phyloP scores from a whole-genome alignment of 2,329 filamentous ascomycete species.

The Phialophora expanda region DNA sequence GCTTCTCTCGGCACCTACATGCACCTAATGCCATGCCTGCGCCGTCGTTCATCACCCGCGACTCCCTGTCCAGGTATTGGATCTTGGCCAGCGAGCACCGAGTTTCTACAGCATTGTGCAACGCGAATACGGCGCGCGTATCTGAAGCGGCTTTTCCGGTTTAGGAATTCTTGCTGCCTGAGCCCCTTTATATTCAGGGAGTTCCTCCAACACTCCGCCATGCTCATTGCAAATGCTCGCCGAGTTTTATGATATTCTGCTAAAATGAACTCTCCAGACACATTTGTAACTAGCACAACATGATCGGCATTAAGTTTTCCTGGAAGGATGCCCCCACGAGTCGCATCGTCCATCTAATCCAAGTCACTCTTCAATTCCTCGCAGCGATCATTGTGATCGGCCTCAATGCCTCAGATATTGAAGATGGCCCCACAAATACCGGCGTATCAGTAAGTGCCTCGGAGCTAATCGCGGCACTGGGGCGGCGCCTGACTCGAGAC shows the following conservation, averaged over 20 bases:
- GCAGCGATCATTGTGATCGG: constrained; percentile 14
- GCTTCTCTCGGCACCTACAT: neutral
- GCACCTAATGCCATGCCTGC: neutral
- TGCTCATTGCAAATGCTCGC: neutral
- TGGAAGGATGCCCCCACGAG: constrained; percentile 12
- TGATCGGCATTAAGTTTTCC: constrained; percentile 8
- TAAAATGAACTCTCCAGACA: neutral
- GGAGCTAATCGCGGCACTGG: neutral
- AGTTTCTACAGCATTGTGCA: neutral
- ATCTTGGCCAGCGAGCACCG: neutral
- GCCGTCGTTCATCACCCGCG: neutral
- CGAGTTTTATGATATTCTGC: neutral
- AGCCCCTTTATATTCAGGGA: neutral
- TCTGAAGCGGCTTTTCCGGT: neutral
- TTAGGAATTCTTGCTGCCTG: constrained; percentile 21
- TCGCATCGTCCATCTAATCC: constrained; percentile 12
- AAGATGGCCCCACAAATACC: constrained; percentile 3
- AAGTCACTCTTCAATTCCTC: constrained; percentile 10
- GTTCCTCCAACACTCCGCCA: neutral
- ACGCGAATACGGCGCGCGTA: neutral
- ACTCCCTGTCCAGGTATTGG: neutral
- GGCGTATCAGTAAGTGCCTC: constrained; percentile 13
- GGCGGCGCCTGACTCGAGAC: neutral
- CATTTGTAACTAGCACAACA: constrained; percentile 1
- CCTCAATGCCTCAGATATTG: constrained; percentile 18